A percentile compares a stretch with the other conserved stretches of the same genome.
Conservation (phyloP, 208 protist genomes). For the Leishmania amazonensis region DNA sequence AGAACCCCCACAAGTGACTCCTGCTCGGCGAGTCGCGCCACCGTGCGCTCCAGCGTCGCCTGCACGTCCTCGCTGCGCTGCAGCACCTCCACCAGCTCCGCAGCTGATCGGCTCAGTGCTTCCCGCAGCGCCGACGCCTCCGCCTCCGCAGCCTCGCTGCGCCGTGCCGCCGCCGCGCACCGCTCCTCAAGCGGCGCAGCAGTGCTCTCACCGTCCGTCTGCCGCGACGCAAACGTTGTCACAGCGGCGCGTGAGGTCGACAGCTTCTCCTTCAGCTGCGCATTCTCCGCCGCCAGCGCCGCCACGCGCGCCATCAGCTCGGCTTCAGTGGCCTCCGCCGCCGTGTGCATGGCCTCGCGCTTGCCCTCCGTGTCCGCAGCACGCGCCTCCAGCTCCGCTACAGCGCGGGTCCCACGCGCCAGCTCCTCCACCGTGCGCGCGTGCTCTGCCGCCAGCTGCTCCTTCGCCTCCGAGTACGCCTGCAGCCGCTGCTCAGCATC, state of each 20-base stretch:
- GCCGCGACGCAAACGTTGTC: conserved; percentile 7
- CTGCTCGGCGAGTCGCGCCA: conserved; percentile 8
- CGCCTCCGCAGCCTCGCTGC: conserved; percentile 10
- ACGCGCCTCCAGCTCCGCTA: conserved; percentile 13
- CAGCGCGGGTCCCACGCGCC: conserved; percentile 3
- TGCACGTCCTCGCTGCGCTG: conserved; percentile 24
- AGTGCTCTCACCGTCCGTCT: neutral
- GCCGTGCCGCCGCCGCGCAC: conserved; percentile 2
- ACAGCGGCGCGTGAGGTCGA: conserved; percentile 9
- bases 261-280: conserved; percentile 25
- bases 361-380: neutral
- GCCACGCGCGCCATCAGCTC: neutral
- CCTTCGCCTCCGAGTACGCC: neutral
- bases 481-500: conserved; percentile 7
- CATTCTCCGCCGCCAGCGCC: conserved; percentile 5
- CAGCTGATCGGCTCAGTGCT: neutral
- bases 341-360: conserved; percentile 11
- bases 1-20: conserved; percentile 15
- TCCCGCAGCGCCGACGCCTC: neutral
- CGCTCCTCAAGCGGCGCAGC: conserved; percentile 4
- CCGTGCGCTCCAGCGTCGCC: neutral
- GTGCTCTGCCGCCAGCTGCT: conserved; percentile 1
- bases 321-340: neutral
- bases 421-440: conserved; percentile 14
- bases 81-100: conserved; percentile 13